Conservation (phyloP, 2,329 filamentous ascomycete species). For the Neoscytalidium dimidiatum region DNA sequence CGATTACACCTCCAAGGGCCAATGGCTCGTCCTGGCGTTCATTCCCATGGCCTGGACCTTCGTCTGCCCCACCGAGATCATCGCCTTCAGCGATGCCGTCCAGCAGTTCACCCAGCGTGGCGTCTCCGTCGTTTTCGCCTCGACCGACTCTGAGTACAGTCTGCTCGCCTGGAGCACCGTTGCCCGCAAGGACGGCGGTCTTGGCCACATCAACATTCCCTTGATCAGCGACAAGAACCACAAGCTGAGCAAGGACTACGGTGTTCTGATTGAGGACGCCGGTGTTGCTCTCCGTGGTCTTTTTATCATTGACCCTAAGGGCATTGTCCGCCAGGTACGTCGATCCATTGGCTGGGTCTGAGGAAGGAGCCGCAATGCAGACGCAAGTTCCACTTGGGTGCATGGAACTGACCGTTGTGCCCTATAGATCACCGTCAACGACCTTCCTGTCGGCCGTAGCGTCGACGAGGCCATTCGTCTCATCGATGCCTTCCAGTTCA, state of each 20-base stretch:
- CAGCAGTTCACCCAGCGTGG: conserved; percentile 61
- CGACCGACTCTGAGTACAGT: conserved; percentile 63
- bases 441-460: conserved; percentile 64
- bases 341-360: background rate
- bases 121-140: conserved; percentile 61
- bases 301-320: conserved; percentile 68
- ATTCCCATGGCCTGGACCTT: conserved; percentile 70
- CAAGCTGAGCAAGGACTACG: conserved; percentile 62
- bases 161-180: conserved; percentile 61
- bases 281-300: conserved; percentile 64
- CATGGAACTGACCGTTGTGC: conserved; percentile 20
- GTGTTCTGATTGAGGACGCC: conserved; percentile 64
- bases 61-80: conserved; percentile 67
- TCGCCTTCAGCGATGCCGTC: conserved; percentile 64
- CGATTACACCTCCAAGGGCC: conserved; percentile 44
- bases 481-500: conserved; percentile 53
- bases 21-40: conserved; percentile 67
- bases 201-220: conserved; percentile 63
- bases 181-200: conserved; percentile 61
- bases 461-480: conserved; percentile 65
- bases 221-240: conserved; percentile 64
- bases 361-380: background rate
- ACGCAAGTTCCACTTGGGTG: background rate
- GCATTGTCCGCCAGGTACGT: conserved; percentile 54
- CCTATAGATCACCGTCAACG: conserved; percentile 63